Conservation (phyloP, 768 basidiomycete genomes). For the Kwoniella shandongensis region DNA sequence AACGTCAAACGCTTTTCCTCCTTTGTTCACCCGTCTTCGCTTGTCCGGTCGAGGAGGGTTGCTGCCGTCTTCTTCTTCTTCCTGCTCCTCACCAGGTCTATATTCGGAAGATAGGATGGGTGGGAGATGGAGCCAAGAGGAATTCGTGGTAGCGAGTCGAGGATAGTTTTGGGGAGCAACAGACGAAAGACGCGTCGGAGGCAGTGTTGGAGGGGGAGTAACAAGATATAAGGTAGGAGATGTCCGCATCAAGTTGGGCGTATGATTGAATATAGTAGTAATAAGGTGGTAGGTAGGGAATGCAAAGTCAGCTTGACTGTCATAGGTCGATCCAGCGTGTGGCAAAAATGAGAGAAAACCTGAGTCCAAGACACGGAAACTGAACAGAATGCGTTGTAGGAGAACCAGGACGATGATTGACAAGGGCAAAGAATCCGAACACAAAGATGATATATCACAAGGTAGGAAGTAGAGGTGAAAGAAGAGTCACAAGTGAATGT, state of each 20-base stretch:
- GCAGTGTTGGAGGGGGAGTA: slow-evolving; percentile 38
- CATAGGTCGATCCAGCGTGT: too few species aligned
- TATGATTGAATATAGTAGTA: background rate
- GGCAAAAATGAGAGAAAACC: too few species aligned
- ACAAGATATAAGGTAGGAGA: slow-evolving; percentile 23
- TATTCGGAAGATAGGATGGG: background rate
- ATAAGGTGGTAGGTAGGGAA: too few species aligned
- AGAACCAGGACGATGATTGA: too few species aligned
- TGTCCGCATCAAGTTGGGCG: slow-evolving; percentile 5
- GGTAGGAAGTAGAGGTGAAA: too few species aligned
- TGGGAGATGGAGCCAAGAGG: background rate
- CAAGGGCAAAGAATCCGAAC: too few species aligned
- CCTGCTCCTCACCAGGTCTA: slow-evolving; percentile 3
- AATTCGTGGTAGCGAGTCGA: slow-evolving; percentile 1
- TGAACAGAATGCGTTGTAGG: too few species aligned
- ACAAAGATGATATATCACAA: too few species aligned
- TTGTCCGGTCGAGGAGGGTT: slow-evolving; percentile 24
- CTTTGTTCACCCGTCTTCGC: slow-evolving; percentile 18
- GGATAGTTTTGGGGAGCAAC: background rate
- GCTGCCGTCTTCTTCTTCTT: slow-evolving; percentile 6
- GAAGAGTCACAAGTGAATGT: too few species aligned
- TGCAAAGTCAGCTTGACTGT: slow-evolving; percentile 4
- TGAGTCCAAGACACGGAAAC: too few species aligned
- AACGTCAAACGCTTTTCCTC: slow-evolving; percentile 11
- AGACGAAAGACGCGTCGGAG: slow-evolving; percentile 20